Base-by-base conservation (phyloP, 164 flowering plant species). In the Vitis cinerea region DNA sequence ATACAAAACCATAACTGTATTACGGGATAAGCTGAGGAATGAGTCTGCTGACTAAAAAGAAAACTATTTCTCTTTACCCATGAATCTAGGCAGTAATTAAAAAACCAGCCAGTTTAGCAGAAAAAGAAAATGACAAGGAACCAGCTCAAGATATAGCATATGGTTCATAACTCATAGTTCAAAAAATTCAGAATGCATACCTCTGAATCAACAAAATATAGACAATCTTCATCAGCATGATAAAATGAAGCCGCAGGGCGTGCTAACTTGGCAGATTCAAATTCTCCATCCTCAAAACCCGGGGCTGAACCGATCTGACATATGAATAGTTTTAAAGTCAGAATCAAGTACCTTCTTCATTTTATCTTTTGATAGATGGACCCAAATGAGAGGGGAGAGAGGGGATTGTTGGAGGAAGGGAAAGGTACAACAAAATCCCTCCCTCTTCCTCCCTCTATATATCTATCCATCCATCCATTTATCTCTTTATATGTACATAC, bases 231-330 rank as follows among this genome's bases (percentile, higher is more conserved):
- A 17, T 56, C 27, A 71, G 69, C 79, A 73, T 85, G 30, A 79
- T 89, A 95, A 67, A 84, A 81, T 9, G 93, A 86, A 80, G 97
- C 89, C 27, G 93, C 97, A 61, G 99, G 98, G 15, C 97, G 88
- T 61, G 78, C 48, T 69, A 95, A 76, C 70, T 87, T 91, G 50
- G 97, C 88, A 71, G 81, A 80, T 58, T 91, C 95, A 82, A 95
- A 95, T 56, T 87, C 92, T 54, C 98, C 98, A 80, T 95, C 98
- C 82, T 95, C 97, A 87, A 91, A 93, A 57, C 99, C 99, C 63
- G 99, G 99, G 70, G 80, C 85, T 65, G 97, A 93, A 79, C 99
- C 99, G 79, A 95, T 93, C 99, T 95, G 85, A 74, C 67, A 82
- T 67, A 80, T 60, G 76, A 71, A 73, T 74, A 15, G 52, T 37